Conservation (phyloP, 192 early-diverging fungal genomes). For the Gigaspora rosea region DNA sequence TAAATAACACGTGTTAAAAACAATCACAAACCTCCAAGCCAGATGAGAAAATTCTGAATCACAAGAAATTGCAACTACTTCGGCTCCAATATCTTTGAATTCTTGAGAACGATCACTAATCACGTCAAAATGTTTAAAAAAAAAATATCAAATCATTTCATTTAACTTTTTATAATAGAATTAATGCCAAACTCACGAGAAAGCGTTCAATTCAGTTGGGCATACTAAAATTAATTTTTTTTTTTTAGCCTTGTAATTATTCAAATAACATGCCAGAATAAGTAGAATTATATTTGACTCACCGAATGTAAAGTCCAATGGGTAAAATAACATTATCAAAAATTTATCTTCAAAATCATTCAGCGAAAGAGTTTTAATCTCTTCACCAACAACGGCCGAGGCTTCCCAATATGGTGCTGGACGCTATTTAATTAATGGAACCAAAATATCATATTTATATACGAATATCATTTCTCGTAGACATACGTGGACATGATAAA, state of each 20-base stretch:
- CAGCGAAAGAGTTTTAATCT: constrained; percentile 38
- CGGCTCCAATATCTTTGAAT: constrained; percentile 73
- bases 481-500: no score
- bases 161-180: not conserved
- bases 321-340: constrained; percentile 75
- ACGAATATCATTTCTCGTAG: no score
- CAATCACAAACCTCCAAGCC: constrained; percentile 58
- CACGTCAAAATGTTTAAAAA: not conserved
- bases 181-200: constrained; percentile 39
- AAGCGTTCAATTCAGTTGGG: constrained; percentile 90
- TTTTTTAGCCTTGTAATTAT: not conserved
- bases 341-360: constrained; percentile 47
- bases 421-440: not conserved
- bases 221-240: constrained; percentile 52
- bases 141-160: not conserved
- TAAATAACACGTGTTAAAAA: not conserved
- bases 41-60: constrained; percentile 75
- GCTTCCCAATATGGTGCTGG: constrained; percentile 41
- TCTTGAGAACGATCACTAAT: constrained; percentile 71
- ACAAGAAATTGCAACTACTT: constrained; percentile 65
- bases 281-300: not conserved
- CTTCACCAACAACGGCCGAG: constrained; percentile 38
- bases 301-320: constrained; percentile 66
- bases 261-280: not conserved
- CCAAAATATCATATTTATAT: not conserved